Percentiles rank a stretch among this genome's conserved stretches.
Conservation (phyloP, 768 basidiomycete genomes). For the Tephrocybe sp. region DNA sequence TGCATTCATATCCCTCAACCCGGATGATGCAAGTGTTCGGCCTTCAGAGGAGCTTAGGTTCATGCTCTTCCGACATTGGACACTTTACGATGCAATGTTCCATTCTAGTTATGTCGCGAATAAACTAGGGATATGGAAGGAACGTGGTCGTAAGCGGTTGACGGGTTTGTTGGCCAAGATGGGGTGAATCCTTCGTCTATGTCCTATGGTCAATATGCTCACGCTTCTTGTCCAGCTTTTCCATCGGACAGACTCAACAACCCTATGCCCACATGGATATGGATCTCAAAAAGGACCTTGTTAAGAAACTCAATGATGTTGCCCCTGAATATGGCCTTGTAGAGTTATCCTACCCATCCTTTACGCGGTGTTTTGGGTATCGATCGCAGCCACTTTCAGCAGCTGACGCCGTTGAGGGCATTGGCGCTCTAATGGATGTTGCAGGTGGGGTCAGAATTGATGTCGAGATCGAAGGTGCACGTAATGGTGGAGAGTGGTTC, state of each 20-base stretch:
- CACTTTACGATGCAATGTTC: constrained; percentile 95
- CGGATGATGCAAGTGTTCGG: constrained; percentile 83
- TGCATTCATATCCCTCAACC: constrained; percentile 50
- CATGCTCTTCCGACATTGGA: constrained; percentile 96
- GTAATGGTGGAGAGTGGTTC: constrained; percentile 96
- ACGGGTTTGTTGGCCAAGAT: constrained; percentile 96
- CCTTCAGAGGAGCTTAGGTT: constrained; percentile 89
- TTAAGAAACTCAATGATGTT: constrained; percentile 80
- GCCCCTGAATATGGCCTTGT: constrained; percentile 94
- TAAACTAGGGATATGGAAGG: constrained; percentile 95
- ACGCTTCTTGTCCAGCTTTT: constrained; percentile 60
- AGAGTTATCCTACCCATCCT: constrained; percentile 92
- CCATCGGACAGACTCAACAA: constrained; percentile 91
- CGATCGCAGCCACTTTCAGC: constrained; percentile 85
- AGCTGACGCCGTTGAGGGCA: constrained; percentile 88
- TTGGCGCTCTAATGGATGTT: constrained; percentile 84
- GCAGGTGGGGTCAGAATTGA: constrained; percentile 90
- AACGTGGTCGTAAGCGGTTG: constrained; percentile 83
- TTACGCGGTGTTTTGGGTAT: constrained; percentile 89
- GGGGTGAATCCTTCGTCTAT: constrained; percentile 60
- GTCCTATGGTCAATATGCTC: not conserved
- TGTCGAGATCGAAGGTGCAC: constrained; percentile 82
- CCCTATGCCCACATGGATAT: constrained; percentile 95
- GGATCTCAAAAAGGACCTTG: constrained; percentile 80
- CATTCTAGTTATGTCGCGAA: constrained; percentile 96